phyloP scores from a whole-genome alignment of 2,329 filamentous ascomycete genomes.

The Claviceps humidiphila region DNA sequence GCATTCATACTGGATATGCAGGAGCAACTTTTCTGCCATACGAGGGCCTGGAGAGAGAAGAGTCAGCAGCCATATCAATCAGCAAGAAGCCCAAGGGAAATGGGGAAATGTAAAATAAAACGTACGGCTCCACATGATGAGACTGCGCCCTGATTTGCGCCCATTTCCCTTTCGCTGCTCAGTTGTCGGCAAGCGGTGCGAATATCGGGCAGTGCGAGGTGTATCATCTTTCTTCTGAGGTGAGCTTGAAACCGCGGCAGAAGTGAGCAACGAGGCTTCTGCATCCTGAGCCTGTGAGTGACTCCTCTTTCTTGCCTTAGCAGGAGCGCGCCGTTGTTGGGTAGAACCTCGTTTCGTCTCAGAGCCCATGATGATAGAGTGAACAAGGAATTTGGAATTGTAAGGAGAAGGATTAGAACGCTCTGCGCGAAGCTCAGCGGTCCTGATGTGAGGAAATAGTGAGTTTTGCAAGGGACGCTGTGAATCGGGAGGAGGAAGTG shows the following conservation, averaged over 20 bases:
- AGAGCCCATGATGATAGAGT: constrained; percentile 4
- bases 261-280: constrained; percentile 2
- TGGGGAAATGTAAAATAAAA: neutral
- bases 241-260: constrained; percentile 1
- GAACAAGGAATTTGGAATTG: neutral
- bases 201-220: constrained; percentile 10
- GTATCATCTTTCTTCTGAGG: constrained; percentile 3
- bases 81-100: neutral
- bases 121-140: constrained; percentile 33
- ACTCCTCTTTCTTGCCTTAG: constrained; percentile 4
- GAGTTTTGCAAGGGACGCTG: neutral
- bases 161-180: constrained; percentile 16
- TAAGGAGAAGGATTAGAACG: neutral
- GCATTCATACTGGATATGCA: constrained; percentile 28
- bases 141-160: constrained; percentile 20
- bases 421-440: neutral
- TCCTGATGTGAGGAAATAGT: neutral
- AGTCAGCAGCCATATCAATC: neutral
- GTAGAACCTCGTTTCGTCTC: constrained; percentile 6
- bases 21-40: constrained; percentile 32
- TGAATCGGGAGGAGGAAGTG: neutral
- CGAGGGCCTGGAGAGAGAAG: constrained; percentile 23
- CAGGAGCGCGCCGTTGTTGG: constrained; percentile 10
- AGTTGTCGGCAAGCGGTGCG: constrained; percentile 14
- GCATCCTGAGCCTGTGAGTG: constrained; percentile 7